phyloP scores from a whole-genome alignment of 768 basidiomycete genomes.

The Coprinopsis strossmayeri region DNA sequence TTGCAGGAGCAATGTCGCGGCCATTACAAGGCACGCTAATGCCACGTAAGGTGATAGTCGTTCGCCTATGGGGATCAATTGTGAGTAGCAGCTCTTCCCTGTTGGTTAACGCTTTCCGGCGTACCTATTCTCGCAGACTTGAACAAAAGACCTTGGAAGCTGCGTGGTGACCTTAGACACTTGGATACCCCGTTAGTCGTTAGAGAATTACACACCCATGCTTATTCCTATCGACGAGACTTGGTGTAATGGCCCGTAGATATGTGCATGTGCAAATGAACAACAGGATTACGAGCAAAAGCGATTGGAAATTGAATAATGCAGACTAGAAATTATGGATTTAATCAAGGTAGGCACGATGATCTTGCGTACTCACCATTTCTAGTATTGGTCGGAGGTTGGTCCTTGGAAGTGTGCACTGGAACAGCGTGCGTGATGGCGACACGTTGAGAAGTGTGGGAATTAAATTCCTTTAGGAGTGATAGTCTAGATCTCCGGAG shows the following conservation, averaged over 20 bases:
- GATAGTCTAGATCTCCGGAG: no score
- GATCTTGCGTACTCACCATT: no score
- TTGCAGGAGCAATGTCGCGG: conserved; percentile 52
- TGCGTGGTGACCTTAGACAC: conserved; percentile 23
- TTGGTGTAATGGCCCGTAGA: conserved; percentile 82
- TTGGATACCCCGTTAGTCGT: background rate
- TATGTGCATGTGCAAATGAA: conserved; percentile 98
- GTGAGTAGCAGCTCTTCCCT: no score
- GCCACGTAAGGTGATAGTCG: conserved; percentile 94
- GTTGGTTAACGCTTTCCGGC: conserved; percentile 21
- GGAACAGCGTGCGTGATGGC: no score
- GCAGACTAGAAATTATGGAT: conserved; percentile 50
- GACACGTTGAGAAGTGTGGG: background rate
- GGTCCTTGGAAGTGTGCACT: no score
- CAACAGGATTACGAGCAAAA: conserved; percentile 88
- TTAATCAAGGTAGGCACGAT: no score
- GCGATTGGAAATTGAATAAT: conserved; percentile 95
- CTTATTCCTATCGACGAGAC: conserved; percentile 89
- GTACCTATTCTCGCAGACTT: conserved; percentile 93
- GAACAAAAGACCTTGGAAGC: conserved; percentile 89
- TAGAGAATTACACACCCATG: conserved; percentile 68
- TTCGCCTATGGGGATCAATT: conserved; percentile 63
- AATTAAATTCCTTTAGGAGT: background rate
- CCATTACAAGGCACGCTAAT: conserved; percentile 91
- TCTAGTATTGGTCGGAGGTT: no score